Base-by-base conservation (phyloP, 2,329 filamentous ascomycete species). In the Botrytis hyacinthi region DNA sequence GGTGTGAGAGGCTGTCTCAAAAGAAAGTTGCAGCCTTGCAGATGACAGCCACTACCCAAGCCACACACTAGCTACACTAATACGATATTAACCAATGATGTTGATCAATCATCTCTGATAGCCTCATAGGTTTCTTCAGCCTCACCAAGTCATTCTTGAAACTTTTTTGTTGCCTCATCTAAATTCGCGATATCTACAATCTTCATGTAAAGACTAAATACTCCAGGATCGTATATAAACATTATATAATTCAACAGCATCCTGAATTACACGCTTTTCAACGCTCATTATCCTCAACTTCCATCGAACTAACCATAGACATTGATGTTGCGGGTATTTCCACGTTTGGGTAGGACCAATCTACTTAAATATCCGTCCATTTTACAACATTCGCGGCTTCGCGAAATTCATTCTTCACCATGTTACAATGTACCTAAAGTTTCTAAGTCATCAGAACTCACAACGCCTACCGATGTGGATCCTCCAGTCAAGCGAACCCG, bases 291-390 rank as follows among this genome's bases (percentile, higher is more conserved):
- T 57, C 9, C 48, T 57, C 66, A 57, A 8, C 26, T 12, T 8
- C 9, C 26, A 37, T 42, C 35, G 10, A 68, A 2, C n/a, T 4
- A n/a, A 32, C 35, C 54, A 35, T 40, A 68, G 9, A 22, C 22
- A 67, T 78, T 77, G 57, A 78, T 78, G 77, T 78, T 78, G 67
- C 77, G 77, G 67, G n/a, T 75, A 46, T 48, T 57, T 16, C 59
- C 37, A 40, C 37, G 44, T 44, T 40, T 74, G 35, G 73, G 66
- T 67, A 76, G 74, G 76, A 63, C 73, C 59, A 67, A 72, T 51
- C 73, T 75, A 57, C 67, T 70, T 51, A 46, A 46, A 62, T 54
- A 22, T 57, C 46, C 46, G 37, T 40, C 51, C 16, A 46, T 35
- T 32, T 46, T 57, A 51, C 40, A 66, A 32, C 70, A 42, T 51